Evolutionary conservation across 164 flowering plant species (phyloP).

Genomic region (Liquidambar formosana): DNA sequence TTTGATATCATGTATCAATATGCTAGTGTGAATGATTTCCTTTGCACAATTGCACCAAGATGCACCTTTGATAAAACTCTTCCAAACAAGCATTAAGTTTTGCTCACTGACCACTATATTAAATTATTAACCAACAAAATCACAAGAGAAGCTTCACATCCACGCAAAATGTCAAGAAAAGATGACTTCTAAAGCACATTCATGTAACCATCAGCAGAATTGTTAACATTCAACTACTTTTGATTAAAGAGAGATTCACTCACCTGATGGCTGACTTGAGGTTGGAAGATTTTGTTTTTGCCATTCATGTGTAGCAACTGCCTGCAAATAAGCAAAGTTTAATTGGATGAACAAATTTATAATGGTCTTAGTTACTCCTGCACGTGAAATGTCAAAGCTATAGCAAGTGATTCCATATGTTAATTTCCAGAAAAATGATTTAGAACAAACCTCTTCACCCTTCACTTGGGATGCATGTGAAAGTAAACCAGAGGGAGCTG

Average conservation of each 20-base stretch:
- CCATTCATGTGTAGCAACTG: constrained; percentile 29
- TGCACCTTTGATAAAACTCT: too few species aligned
- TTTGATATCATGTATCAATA: too few species aligned
- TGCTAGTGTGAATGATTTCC: too few species aligned
- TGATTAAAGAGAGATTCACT: not conserved
- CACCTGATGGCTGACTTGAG: constrained; percentile 46
- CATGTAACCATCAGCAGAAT: not conserved
- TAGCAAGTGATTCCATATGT: not conserved
- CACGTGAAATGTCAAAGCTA: not conserved
- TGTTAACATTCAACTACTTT: not conserved
- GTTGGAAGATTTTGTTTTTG: constrained; percentile 34
- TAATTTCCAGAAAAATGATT: not conserved
- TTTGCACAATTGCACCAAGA: too few species aligned
- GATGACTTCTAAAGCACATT: not conserved
- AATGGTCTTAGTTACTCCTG: not conserved
- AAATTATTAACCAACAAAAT: too few species aligned
- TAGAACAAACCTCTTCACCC: constrained; percentile 57
- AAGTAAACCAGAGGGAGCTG: constrained; percentile 17
- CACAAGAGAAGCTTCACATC: not conserved
- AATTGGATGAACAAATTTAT: not conserved
- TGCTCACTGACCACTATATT: too few species aligned
- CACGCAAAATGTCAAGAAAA: constrained; percentile 3
- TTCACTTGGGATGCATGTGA: constrained; percentile 37
- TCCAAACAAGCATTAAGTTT: too few species aligned
- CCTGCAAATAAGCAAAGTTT: constrained; percentile 34